phyloP scores from a whole-genome alignment of 768 basidiomycete species.

The Ramaria sp. region DNA sequence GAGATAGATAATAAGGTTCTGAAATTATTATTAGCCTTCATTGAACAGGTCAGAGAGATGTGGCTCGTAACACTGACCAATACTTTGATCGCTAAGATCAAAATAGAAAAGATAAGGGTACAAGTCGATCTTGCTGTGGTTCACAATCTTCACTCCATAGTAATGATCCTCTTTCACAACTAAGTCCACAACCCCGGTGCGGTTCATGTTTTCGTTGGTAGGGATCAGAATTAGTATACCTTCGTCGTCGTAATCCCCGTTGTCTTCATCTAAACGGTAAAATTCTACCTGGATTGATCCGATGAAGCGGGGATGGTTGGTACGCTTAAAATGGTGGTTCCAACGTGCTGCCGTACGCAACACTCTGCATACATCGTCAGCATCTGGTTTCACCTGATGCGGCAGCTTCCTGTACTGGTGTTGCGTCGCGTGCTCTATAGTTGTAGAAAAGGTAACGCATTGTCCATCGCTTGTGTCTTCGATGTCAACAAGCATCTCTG shows the following conservation, averaged over 20 bases:
- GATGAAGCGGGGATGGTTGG: neutral
- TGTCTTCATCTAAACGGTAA: neutral
- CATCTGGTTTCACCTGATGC: neutral
- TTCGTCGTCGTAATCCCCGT: neutral
- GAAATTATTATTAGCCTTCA: neutral
- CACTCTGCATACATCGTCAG: neutral
- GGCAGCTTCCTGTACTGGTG: neutral
- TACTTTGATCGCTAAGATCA: conserved; percentile 20
- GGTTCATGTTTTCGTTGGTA: conserved; percentile 2
- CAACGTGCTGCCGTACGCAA: conserved; percentile 1
- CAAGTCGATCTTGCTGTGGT: conserved; percentile 15
- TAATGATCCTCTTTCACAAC: conserved; percentile 12
- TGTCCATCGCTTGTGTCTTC: neutral
- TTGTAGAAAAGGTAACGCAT: neutral
- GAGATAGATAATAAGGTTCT: conserved; percentile 1
- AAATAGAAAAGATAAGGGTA: conserved; percentile 21
- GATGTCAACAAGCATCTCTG: conserved; percentile 2
- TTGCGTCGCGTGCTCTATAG: neutral
- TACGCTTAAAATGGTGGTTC: neutral
- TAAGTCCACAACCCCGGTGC: conserved; percentile 14
- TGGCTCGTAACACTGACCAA: conserved; percentile 10
- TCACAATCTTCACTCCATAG: conserved; percentile 17
- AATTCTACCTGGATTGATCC: neutral
- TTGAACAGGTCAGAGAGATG: neutral
- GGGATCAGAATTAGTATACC: neutral